A percentile compares a stretch with the other conserved stretches of the same genome.
Conservation (phyloP, 495 filamentous ascomycete species). For the Lentithecium fluviatile region DNA sequence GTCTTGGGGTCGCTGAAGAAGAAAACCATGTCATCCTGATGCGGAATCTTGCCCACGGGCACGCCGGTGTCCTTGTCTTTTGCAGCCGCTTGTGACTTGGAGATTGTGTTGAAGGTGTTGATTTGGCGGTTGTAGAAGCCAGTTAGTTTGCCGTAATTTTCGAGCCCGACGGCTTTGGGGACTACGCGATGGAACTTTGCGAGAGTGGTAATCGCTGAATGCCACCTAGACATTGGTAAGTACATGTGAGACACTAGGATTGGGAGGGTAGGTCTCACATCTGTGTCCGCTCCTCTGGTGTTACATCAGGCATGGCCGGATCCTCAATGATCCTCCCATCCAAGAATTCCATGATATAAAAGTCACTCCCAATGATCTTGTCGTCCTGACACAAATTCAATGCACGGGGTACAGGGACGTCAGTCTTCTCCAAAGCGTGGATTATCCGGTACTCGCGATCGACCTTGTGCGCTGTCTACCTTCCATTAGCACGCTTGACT, state of each 20-base stretch:
- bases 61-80: conserved; percentile 72
- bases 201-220: conserved; percentile 76
- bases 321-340: conserved; percentile 91
- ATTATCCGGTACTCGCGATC: conserved; percentile 94
- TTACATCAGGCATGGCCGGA: conserved; percentile 73
- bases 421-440: conserved; percentile 70
- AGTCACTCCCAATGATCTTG: conserved; percentile 78
- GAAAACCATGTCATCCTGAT: conserved; percentile 72
- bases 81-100: conserved; percentile 69
- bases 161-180: conserved; percentile 63
- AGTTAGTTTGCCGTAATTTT: conserved; percentile 66
- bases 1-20: conserved; percentile 69
- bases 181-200: conserved; percentile 79
- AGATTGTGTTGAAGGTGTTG: conserved; percentile 74
- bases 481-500: too few species aligned
- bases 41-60: conserved; percentile 77
- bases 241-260: background rate
- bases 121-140: conserved; percentile 91
- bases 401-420: conserved; percentile 83
- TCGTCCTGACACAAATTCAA: conserved; percentile 84
- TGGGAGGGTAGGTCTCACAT: conserved; percentile 48
- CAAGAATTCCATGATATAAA: conserved; percentile 95
- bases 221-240: conserved; percentile 55
- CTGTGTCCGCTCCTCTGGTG: conserved; percentile 62
- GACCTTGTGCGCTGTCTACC: conserved; percentile 94